Evolutionary conservation across 306 rosid species (phyloP), one percentile per base, ranked within the genome.

Genomic region (Vigna radiata): DNA sequence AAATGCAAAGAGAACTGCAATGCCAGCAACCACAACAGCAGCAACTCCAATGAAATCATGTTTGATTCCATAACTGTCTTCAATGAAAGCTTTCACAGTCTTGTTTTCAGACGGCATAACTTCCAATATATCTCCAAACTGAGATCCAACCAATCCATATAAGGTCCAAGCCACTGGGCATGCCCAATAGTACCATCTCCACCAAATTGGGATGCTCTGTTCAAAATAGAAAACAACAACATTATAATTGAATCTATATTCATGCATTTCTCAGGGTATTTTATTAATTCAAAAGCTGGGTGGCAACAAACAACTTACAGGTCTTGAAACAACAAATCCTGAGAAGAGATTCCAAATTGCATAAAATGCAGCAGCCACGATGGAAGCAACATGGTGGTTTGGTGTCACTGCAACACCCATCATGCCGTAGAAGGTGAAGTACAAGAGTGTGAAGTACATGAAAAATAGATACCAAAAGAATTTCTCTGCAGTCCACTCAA

Each of bases 101-200:
- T 69, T 76, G 0, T 18, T 16, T 67, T 73, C 86, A 4, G 18
- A 0, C 27, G 27, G 27, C 0, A 15, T 15, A 63, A 88, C 5
- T 0, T 62, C 49, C 5, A n/a, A 43, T 4, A 74, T 4, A 16
- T 88, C 88, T 72, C 83, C 88, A 55, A 73, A 92, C 61, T 92
- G 94, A 47, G 97, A 90, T 73, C 77, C 90, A 59, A 89, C 53
- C 83, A 92, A 73, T 80, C 97, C 96, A 64, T 92, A 90, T 50
- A 90, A 47, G 4, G 85, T 92, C 97, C 96, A 90, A 5, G 91
- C 91, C 25, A 90, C 81, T 1, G 97, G 97, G 63, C 96, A 87
- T 4, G 64, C 78, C 96, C 97, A 90, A 27, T 90, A 88, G 77
- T 90, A 92, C 97, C 96, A 92, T 62, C 86, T 85, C 97, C 96